Conservation (phyloP, 306 rosid genomes). For the Dryas alaskensis region DNA sequence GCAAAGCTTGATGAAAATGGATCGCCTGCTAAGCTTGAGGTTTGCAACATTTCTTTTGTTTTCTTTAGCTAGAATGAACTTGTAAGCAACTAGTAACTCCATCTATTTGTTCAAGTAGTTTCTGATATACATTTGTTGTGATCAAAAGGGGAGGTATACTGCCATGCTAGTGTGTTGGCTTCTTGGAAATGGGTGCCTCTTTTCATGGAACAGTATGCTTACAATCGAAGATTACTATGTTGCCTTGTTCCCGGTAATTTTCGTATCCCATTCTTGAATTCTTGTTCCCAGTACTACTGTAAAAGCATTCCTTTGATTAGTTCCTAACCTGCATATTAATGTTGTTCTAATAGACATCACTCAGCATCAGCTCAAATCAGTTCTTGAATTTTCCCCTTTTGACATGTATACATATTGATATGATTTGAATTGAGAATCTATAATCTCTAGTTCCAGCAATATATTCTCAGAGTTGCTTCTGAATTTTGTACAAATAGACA, state of each 20-base stretch:
- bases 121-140: constrained; percentile 18
- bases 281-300: neutral
- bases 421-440: too few species aligned
- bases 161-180: constrained; percentile 71
- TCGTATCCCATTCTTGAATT: neutral
- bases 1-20: constrained; percentile 29
- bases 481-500: neutral
- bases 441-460: too few species aligned
- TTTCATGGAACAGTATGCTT: constrained; percentile 91
- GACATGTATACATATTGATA: too few species aligned
- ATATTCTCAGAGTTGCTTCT: neutral
- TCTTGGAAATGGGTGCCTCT: constrained; percentile 88
- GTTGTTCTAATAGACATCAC: too few species aligned
- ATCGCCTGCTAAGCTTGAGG: constrained; percentile 51
- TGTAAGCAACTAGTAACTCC: neutral
- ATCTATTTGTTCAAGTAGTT: neutral
- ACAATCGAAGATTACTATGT: constrained; percentile 80
- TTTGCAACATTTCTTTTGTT: constrained; percentile 25
- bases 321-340: neutral
- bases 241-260: constrained; percentile 71
- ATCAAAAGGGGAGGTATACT: constrained; percentile 55
- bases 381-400: too few species aligned
- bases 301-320: neutral
- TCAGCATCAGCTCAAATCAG: too few species aligned
- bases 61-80: neutral